Conservation (phyloP, 78 protist genomes). For the Dictyostelium brefeldianum region DNA sequence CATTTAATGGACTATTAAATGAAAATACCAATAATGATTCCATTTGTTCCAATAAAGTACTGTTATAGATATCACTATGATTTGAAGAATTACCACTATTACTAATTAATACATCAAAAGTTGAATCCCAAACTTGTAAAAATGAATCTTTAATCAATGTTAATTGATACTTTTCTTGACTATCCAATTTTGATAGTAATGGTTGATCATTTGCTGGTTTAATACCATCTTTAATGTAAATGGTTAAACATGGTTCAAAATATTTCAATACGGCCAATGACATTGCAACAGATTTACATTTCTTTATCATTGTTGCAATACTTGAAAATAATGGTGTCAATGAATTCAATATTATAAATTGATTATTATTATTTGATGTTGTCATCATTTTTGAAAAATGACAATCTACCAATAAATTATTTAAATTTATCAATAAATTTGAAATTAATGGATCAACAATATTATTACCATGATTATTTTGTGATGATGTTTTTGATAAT, state of each 20-base stretch:
- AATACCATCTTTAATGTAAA: background rate
- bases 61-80: background rate
- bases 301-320: conserved; percentile 12
- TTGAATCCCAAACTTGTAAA: conserved; percentile 1
- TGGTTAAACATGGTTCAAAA: background rate
- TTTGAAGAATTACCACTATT: background rate
- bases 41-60: background rate
- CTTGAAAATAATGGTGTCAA: background rate
- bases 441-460: background rate
- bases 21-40: background rate
- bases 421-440: background rate
- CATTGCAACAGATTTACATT: background rate
- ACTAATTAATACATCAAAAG: background rate
- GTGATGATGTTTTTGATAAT: background rate
- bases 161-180: conserved; percentile 3
- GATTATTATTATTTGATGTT: background rate
- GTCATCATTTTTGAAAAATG: background rate
- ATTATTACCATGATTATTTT: background rate
- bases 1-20: background rate
- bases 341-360: background rate
- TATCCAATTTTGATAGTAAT: background rate
- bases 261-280: background rate
- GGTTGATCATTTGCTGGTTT: conserved; percentile 15
- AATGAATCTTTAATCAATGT: background rate
- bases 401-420: background rate